These are phyloP conservation scores for Clitoria ternatea DNA, from an alignment of 306 rosid genomes.

Conservation along the genomic window DNA sequence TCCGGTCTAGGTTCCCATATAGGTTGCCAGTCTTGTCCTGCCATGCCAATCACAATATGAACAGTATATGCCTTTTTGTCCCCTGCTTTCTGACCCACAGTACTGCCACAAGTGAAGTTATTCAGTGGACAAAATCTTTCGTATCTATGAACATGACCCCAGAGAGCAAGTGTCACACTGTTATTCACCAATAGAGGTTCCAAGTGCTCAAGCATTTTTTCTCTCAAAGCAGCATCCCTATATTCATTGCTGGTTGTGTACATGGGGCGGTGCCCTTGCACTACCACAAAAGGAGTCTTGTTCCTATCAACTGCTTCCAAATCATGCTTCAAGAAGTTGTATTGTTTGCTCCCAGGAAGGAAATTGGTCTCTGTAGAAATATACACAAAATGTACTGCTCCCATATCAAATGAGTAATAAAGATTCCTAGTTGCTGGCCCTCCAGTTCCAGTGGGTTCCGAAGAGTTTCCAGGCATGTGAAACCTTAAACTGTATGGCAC, in stretches of 20 bases:
- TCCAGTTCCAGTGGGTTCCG: slow-evolving; percentile 64
- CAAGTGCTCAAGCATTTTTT: slow-evolving; percentile 67
- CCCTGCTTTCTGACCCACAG: slow-evolving; percentile 30
- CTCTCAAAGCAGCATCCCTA: slow-evolving; percentile 60
- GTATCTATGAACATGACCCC: slow-evolving; percentile 95
- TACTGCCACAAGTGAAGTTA: slow-evolving; percentile 70
- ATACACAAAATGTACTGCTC: slow-evolving; percentile 77
- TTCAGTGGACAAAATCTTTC: slow-evolving; percentile 80
- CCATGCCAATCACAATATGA: slow-evolving; percentile 95
- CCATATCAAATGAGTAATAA: slow-evolving; percentile 81
- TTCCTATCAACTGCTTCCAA: slow-evolving; percentile 66
- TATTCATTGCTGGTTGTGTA: slow-evolving; percentile 75
- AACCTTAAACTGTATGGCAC: slow-evolving; percentile 86
- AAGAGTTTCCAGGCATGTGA: slow-evolving; percentile 91
- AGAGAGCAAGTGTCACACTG: slow-evolving; percentile 73
- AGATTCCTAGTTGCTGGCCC: slow-evolving; percentile 72
- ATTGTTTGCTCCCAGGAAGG: slow-evolving; percentile 64
- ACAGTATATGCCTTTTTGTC: slow-evolving; percentile 47
- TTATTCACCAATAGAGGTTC: slow-evolving; percentile 80
- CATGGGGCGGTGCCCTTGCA: slow-evolving; percentile 94
- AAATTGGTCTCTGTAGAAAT: slow-evolving; percentile 90
- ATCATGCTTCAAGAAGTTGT: slow-evolving; percentile 71
- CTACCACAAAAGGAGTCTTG: slow-evolving; percentile 71
- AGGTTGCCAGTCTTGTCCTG: slow-evolving; percentile 92
- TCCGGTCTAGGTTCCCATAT: slow-evolving; percentile 70